Percentiles rank a stretch among this genome's conserved stretches.
phyloP scores from a whole-genome alignment of 331 rosid species.

The Phaseolus coccineus region DNA sequence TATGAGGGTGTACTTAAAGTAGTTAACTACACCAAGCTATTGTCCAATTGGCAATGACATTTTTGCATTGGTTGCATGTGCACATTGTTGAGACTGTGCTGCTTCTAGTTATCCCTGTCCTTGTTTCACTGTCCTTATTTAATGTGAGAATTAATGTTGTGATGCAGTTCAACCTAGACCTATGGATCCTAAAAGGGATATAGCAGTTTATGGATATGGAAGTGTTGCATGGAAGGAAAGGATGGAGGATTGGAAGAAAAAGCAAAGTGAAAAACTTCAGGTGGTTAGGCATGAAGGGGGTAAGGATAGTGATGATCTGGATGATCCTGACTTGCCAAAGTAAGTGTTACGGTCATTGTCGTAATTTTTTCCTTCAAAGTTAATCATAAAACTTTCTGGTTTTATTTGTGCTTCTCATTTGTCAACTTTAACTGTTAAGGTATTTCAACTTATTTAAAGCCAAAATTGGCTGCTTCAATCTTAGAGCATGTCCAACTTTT shows the following conservation, averaged over 20 bases:
- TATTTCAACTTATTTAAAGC: conserved; percentile 5
- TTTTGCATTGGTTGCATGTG: not conserved
- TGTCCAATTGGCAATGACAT: not conserved
- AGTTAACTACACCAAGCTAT: not conserved
- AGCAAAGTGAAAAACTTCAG: conserved; percentile 74
- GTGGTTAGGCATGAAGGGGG: conserved; percentile 70
- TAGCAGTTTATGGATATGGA: conserved; percentile 86
- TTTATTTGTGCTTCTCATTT: conserved; percentile 22
- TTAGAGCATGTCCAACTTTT: not conserved
- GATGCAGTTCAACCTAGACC: conserved; percentile 70
- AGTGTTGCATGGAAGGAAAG: conserved; percentile 89
- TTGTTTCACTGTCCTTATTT: not conserved
- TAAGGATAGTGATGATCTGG: conserved; percentile 56
- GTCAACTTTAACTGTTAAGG: not conserved
- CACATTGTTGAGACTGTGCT: conserved; percentile 4
- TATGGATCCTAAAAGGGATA: conserved; percentile 82
- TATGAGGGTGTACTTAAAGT: not conserved
- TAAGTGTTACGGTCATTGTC: conserved; percentile 46
- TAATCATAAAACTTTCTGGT: not conserved
- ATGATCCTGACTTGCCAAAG: conserved; percentile 73
- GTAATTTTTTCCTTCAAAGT: not conserved
- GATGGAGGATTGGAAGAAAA: conserved; percentile 88
- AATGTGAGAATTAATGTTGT: conserved; percentile 23
- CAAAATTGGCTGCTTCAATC: conserved; percentile 3
- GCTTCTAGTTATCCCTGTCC: not conserved